These are phyloP conservation scores for Chrysanthemum makinoi DNA, from an alignment of 129 eudicot genomes.

Conservation along the genomic window DNA sequence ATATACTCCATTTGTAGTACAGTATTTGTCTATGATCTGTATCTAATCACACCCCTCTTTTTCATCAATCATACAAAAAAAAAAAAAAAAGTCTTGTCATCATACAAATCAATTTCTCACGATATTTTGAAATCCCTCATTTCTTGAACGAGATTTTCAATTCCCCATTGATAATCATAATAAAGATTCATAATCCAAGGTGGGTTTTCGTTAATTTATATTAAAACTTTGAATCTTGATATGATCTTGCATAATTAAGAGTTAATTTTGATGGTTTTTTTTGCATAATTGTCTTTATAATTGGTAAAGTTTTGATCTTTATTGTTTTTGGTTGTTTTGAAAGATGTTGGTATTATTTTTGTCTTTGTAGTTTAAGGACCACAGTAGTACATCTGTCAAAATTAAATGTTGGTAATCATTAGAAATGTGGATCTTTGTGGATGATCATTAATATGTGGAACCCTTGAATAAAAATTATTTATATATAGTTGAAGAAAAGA, in stretches of 20 bases:
- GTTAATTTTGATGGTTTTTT: conserved; percentile 4
- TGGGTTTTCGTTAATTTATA: conserved; percentile 9
- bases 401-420: not conserved
- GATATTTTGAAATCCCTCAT: no score
- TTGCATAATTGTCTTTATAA: not conserved
- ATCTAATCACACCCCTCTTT: not conserved
- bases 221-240: not conserved
- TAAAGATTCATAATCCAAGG: not conserved
- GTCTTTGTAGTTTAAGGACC: conserved; percentile 9
- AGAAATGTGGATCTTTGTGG: conserved; percentile 3
- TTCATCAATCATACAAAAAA: not conserved
- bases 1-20: not conserved
- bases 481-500: not conserved
- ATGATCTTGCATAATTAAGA: conserved; percentile 4
- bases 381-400: not conserved
- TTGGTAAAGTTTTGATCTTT: conserved; percentile 6
- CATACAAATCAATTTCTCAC: not conserved
- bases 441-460: not conserved
- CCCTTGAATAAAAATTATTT: not conserved
- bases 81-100: not conserved
- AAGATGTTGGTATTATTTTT: conserved; percentile 17
- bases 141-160: not conserved
- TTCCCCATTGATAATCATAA: not conserved
- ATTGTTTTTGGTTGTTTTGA: conserved; percentile 15
- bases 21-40: not conserved